These are phyloP conservation scores for Candida railenensis DNA, from an alignment of 805 yeast genomes.

Conservation along the genomic window DNA sequence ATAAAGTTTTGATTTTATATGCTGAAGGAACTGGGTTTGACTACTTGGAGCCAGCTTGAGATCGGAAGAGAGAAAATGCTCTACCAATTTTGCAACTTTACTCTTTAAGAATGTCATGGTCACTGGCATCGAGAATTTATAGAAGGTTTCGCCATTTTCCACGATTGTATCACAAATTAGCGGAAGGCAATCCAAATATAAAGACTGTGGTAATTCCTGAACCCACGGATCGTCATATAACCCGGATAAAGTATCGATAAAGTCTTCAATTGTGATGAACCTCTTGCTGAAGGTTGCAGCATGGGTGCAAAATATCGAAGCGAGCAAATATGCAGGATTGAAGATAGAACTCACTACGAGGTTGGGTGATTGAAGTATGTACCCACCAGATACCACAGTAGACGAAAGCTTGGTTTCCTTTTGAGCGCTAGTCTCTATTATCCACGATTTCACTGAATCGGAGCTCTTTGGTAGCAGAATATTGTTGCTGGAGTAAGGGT, in stretches of 20 bases:
- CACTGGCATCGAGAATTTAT: constrained; percentile 40
- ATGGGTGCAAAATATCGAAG: constrained; percentile 29
- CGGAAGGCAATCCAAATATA: constrained; percentile 5
- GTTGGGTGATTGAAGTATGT: constrained; percentile 40
- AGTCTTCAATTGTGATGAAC: constrained; percentile 42
- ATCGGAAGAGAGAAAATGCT: constrained; percentile 45
- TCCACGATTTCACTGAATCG: constrained; percentile 40
- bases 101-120: constrained; percentile 35
- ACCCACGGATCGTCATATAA: constrained; percentile 29
- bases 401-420: background rate
- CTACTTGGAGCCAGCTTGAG: too few relatives aligned
- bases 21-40: background rate
- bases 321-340: constrained; percentile 39
- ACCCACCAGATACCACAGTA: constrained; percentile 27
- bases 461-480: constrained; percentile 24
- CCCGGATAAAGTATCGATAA: constrained; percentile 33
- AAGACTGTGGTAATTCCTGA: constrained; percentile 13
- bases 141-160: constrained; percentile 34
- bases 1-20: background rate
- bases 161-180: constrained; percentile 28
- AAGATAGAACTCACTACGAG: constrained; percentile 40
- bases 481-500: constrained; percentile 26
- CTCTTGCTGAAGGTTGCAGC: constrained; percentile 23
- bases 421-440: constrained; percentile 18
- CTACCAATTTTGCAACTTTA: constrained; percentile 35